Conservation (phyloP, 2,329 filamentous ascomycete species). For the Rutstroemia sp. region DNA sequence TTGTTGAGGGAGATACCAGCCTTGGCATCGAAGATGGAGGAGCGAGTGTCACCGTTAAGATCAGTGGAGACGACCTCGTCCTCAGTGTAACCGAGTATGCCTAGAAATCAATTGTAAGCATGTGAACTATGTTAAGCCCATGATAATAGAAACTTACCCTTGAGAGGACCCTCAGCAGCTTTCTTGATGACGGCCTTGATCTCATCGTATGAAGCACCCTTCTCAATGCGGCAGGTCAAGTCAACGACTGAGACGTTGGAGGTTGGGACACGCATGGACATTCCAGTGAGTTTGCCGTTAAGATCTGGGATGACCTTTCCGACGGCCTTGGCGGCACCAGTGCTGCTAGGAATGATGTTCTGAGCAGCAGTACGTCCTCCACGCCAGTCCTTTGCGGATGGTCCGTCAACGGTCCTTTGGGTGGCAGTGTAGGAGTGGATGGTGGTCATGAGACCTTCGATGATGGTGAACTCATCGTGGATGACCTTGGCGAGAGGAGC, state of each 20-base stretch:
- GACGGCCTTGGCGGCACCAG: conserved; percentile 98
- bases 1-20: conserved; percentile 97
- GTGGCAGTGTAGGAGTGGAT: conserved; percentile 99
- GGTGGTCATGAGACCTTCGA: conserved; percentile 99
- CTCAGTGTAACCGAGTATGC: conserved; percentile 90
- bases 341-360: conserved; percentile 99
- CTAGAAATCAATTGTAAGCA: conserved; percentile 35
- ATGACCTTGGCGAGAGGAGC: conserved; percentile 98
- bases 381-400: conserved; percentile 98
- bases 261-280: conserved; percentile 98
- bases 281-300: conserved; percentile 99
- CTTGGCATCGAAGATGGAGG: conserved; percentile 99
- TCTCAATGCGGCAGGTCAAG: conserved; percentile 89
- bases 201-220: conserved; percentile 77
- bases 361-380: conserved; percentile 97
- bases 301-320: conserved; percentile 98
- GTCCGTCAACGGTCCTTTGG: conserved; percentile 98
- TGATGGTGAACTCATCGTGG: conserved; percentile 94
- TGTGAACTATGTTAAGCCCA: not conserved
- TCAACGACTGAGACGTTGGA: conserved; percentile 99
- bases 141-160: conserved; percentile 55
- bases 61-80: conserved; percentile 94
- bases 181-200: conserved; percentile 92
- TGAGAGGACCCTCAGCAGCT: conserved; percentile 74
- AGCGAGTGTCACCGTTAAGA: conserved; percentile 85